Evolutionary conservation across 2,329 filamentous ascomycete genomes (phyloP).

Genomic region (Colletotrichum cuscutae): DNA sequence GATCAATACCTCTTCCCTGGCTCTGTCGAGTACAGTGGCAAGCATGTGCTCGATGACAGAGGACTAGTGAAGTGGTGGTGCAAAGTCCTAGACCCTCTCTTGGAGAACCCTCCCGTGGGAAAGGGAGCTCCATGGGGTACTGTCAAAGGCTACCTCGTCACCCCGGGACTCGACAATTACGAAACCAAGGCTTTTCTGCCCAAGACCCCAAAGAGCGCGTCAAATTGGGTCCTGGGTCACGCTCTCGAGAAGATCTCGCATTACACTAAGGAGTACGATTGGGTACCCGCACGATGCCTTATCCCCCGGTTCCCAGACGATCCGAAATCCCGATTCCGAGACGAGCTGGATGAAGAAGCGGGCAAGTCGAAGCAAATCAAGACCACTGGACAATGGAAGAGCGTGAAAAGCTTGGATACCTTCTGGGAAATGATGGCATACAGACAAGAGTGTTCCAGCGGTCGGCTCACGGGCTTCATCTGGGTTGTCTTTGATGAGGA

Average conservation of each 20-base stretch:
- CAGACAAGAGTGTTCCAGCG: slow-evolving; percentile 93
- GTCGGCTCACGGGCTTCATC: slow-evolving; percentile 90
- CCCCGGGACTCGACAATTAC: slow-evolving; percentile 86
- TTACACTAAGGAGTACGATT: slow-evolving; percentile 66
- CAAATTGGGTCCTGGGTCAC: slow-evolving; percentile 76
- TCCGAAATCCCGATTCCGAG: slow-evolving; percentile 88
- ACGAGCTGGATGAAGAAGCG: slow-evolving; percentile 88
- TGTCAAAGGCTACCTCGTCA: slow-evolving; percentile 82
- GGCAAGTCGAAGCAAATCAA: slow-evolving; percentile 65
- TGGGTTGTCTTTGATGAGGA: slow-evolving; percentile 85
- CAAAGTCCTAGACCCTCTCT: slow-evolving; percentile 81
- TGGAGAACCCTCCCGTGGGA: slow-evolving; percentile 58
- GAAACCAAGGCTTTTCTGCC: slow-evolving; percentile 87
- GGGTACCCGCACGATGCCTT: slow-evolving; percentile 81
- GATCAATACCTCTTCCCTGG: slow-evolving; percentile 95
- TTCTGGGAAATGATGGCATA: slow-evolving; percentile 99
- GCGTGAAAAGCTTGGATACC: slow-evolving; percentile 83
- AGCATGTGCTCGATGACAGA: slow-evolving; percentile 92
- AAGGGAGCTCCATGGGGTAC: slow-evolving; percentile 50
- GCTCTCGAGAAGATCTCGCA: slow-evolving; percentile 75
- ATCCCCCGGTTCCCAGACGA: slow-evolving; percentile 95
- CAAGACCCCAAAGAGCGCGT: slow-evolving; percentile 56
- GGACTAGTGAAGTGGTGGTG: slow-evolving; percentile 98
- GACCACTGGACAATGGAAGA: slow-evolving; percentile 79
- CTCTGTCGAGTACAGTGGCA: slow-evolving; percentile 83